These are phyloP conservation scores for Trypethelium eluteriae DNA, from an alignment of 495 filamentous ascomycete species.

Conservation along the genomic window DNA sequence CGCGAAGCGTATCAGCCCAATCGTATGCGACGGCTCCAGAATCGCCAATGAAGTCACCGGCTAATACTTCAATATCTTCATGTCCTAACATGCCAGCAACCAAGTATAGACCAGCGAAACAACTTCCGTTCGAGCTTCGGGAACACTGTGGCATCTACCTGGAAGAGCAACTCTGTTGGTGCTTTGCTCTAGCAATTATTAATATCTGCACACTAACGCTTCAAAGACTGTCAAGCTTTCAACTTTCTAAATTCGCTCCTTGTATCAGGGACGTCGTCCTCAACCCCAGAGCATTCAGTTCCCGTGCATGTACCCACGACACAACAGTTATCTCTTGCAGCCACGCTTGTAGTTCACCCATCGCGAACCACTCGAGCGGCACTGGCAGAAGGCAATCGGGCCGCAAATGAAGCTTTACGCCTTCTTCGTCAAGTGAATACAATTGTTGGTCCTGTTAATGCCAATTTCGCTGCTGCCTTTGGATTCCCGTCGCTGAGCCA, in stretches of 20 bases:
- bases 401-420: slow-evolving; percentile 47
- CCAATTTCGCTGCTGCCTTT: slow-evolving; percentile 48
- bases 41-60: slow-evolving; percentile 10
- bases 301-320: slow-evolving; percentile 45
- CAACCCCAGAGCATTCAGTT: slow-evolving; percentile 17
- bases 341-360: slow-evolving; percentile 64
- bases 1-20: background rate
- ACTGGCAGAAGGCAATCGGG: slow-evolving; percentile 44
- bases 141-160: slow-evolving; percentile 64
- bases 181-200: background rate
- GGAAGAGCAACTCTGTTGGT: slow-evolving; percentile 63
- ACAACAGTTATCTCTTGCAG: slow-evolving; percentile 58
- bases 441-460: slow-evolving; percentile 46
- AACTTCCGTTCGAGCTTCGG: slow-evolving; percentile 54
- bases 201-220: slow-evolving; percentile 17
- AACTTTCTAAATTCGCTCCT: slow-evolving; percentile 59
- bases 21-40: background rate
- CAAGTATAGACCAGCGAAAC: slow-evolving; percentile 46
- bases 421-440: slow-evolving; percentile 51
- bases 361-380: slow-evolving; percentile 54
- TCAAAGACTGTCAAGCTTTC: slow-evolving; percentile 59
- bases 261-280: slow-evolving; percentile 43
- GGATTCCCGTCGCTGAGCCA: slow-evolving; percentile 34
- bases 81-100: background rate
- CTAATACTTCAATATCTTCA: background rate